Conservation (phyloP, 140 eudicot species). For the Stevia rebaudiana region DNA sequence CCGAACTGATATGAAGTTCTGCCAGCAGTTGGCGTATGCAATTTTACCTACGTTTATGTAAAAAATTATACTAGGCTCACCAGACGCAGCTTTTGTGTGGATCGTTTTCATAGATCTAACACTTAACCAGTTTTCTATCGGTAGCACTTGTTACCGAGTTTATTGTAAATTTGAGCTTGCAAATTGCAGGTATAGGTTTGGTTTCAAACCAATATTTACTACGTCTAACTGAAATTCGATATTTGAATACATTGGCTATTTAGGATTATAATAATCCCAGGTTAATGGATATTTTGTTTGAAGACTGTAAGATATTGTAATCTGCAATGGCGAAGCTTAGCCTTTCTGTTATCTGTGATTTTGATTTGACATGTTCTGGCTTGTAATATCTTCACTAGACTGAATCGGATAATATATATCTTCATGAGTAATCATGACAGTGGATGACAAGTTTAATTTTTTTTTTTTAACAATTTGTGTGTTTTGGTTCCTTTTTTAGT, state of each 20-base stretch:
- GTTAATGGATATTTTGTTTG: background rate
- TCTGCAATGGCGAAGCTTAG: background rate
- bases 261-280: constrained; percentile 5
- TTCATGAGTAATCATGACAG: background rate
- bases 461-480: background rate
- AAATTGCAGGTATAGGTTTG: background rate
- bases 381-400: background rate
- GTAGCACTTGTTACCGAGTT: background rate
- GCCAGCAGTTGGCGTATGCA: background rate
- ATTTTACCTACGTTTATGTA: background rate
- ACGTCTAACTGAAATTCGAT: background rate
- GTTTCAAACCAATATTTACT: no score
- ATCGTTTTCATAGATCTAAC: background rate
- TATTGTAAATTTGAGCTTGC: background rate
- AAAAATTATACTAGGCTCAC: background rate
- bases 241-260: background rate
- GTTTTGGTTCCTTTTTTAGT: background rate
- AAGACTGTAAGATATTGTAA: background rate
- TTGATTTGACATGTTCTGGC: background rate
- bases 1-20: background rate
- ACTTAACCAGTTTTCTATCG: background rate
- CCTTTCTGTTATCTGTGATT: constrained; percentile 1
- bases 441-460: background rate
- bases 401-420: background rate
- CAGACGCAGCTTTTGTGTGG: background rate